phyloP scores from a whole-genome alignment of 192 early-diverging fungal genomes.

The Backusella psychrophila region DNA sequence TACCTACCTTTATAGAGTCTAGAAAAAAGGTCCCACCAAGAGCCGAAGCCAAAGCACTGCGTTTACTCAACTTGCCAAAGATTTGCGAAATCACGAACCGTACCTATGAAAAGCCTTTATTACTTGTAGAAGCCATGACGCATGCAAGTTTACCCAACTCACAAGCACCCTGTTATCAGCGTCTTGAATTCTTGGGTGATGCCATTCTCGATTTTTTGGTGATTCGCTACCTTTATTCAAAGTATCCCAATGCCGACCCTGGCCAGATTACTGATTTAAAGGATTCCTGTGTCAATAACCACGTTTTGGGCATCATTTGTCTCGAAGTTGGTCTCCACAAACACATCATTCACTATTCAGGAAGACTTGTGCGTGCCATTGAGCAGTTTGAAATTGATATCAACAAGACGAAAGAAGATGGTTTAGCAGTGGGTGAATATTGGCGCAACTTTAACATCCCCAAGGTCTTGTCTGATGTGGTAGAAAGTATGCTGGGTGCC shows the following conservation, averaged over 20 bases:
- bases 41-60: slow-evolving; percentile 19
- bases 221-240: slow-evolving; percentile 69
- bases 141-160: slow-evolving; percentile 70
- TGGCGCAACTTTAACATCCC: slow-evolving; percentile 82
- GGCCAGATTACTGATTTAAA: slow-evolving; percentile 82
- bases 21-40: slow-evolving; percentile 24
- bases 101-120: slow-evolving; percentile 60
- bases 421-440: slow-evolving; percentile 55
- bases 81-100: slow-evolving; percentile 55
- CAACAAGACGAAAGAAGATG: slow-evolving; percentile 29
- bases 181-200: slow-evolving; percentile 88
- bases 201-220: slow-evolving; percentile 80
- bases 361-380: slow-evolving; percentile 54
- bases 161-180: slow-evolving; percentile 73
- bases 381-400: slow-evolving; percentile 54
- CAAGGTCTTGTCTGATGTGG: slow-evolving; percentile 83
- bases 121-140: slow-evolving; percentile 81
- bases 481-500: slow-evolving; percentile 89
- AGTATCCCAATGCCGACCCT: slow-evolving; percentile 63
- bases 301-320: slow-evolving; percentile 72
- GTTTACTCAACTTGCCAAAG: slow-evolving; percentile 21
- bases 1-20: slow-evolving; percentile 19
- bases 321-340: slow-evolving; percentile 61
- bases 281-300: slow-evolving; percentile 86
- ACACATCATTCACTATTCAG: slow-evolving; percentile 65